phyloP scores from a whole-genome alignment of 192 early-diverging fungal genomes.

The Linnemannia elongata region DNA sequence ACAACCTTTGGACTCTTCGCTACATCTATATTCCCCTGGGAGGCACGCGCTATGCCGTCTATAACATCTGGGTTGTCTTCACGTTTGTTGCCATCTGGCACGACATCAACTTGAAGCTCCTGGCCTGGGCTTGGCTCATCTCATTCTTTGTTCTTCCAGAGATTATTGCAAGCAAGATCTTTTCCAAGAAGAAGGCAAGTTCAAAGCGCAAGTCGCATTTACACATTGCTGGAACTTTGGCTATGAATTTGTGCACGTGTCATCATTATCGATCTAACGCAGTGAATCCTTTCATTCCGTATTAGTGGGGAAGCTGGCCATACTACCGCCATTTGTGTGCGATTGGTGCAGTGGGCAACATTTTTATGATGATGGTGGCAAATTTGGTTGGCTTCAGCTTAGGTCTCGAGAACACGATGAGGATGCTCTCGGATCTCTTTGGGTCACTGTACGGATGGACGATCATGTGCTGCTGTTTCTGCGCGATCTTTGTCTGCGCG shows the following conservation, averaged over 20 bases:
- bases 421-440: conserved; percentile 80
- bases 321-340: conserved; percentile 88
- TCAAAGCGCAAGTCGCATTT: neutral
- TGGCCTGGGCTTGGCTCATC: conserved; percentile 96
- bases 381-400: conserved; percentile 97
- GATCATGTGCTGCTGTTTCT: conserved; percentile 64
- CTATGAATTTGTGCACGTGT: neutral
- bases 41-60: conserved; percentile 73
- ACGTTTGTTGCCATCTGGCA: conserved; percentile 99
- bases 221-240: neutral
- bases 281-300: conserved; percentile 38
- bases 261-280: neutral
- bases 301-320: conserved; percentile 66
- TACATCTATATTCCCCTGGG: conserved; percentile 96
- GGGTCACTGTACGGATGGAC: conserved; percentile 62
- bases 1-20: conserved; percentile 91
- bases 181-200: conserved; percentile 65
- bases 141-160: conserved; percentile 91
- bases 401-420: conserved; percentile 87
- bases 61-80: conserved; percentile 91
- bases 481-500: conserved; percentile 71
- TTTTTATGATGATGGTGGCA: conserved; percentile 95
- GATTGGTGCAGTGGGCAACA: conserved; percentile 84
- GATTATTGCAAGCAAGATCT: conserved; percentile 70
- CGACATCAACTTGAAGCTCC: conserved; percentile 85